Percentiles rank a stretch among this genome's conserved stretches.
These are phyloP conservation scores for Oidiodendron maius DNA, from an alignment of 495 filamentous ascomycete species.

Conservation along the genomic window DNA sequence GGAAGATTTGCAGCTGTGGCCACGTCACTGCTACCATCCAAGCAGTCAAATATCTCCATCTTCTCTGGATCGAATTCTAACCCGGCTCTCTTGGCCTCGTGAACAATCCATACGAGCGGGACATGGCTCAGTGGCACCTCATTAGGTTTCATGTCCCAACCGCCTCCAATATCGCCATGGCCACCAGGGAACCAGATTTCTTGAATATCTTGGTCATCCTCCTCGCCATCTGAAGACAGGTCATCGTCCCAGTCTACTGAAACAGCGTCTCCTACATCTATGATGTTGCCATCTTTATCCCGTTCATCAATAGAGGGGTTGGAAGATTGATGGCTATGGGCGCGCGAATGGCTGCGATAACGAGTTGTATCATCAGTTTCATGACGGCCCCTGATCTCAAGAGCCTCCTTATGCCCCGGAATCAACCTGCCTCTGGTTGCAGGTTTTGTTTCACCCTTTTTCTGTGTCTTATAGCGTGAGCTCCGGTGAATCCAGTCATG, in stretches of 20 bases:
- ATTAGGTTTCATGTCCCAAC: slow-evolving; percentile 59
- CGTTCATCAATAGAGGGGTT: not conserved
- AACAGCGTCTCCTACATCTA: not conserved
- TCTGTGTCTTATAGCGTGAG: not conserved
- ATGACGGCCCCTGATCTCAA: not conserved
- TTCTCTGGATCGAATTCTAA: slow-evolving; percentile 65
- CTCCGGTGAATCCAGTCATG: not conserved
- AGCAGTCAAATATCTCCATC: slow-evolving; percentile 56
- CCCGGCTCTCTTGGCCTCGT: slow-evolving; percentile 69
- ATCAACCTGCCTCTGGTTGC: not conserved
- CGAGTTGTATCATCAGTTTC: not conserved
- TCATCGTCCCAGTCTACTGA: not conserved
- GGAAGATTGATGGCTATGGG: not conserved
- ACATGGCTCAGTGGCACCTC: slow-evolving; percentile 64
- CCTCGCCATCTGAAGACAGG: slow-evolving; percentile 1
- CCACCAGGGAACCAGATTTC: slow-evolving; percentile 43
- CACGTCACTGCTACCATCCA: slow-evolving; percentile 31
- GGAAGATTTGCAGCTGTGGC: slow-evolving; percentile 8
- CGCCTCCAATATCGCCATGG: slow-evolving; percentile 80
- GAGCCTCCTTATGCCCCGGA: not conserved
- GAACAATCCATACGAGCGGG: slow-evolving; percentile 79
- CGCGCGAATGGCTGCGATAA: not conserved
- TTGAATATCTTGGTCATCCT: slow-evolving; percentile 23
- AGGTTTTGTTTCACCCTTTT: not conserved
- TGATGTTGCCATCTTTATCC: not conserved